These are phyloP conservation scores for Favolaschia claudopus DNA, from an alignment of 768 basidiomycete genomes.

Conservation along the genomic window DNA sequence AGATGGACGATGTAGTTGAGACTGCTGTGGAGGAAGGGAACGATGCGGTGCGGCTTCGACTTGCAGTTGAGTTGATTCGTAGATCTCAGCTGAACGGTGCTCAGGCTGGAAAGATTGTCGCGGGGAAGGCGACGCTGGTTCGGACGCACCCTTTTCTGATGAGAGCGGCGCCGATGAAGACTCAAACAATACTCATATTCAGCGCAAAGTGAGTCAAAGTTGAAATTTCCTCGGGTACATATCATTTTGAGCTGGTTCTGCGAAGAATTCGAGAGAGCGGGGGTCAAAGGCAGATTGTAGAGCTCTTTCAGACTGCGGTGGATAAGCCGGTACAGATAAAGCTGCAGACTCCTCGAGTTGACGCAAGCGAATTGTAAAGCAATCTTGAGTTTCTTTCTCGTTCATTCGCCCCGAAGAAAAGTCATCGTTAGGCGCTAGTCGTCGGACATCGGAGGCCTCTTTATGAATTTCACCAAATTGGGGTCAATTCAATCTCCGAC, in stretches of 20 bases:
- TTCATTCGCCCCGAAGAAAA: no score
- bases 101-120: constrained; percentile 22
- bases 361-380: no score
- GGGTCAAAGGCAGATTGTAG: constrained; percentile 16
- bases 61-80: neutral
- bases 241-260: neutral
- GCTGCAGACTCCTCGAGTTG: neutral
- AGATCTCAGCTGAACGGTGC: neutral
- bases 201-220: constrained; percentile 15
- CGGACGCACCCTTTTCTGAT: constrained; percentile 19
- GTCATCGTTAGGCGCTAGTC: no score
- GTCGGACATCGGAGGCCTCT: no score
- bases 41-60: neutral
- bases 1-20: constrained; percentile 19
- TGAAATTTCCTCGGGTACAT: no score
- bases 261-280: constrained; percentile 15
- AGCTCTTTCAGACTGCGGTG: constrained; percentile 24
- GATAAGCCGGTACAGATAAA: constrained; percentile 12
- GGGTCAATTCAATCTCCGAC: no score
- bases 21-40: constrained; percentile 14
- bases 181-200: constrained; percentile 17
- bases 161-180: constrained; percentile 20
- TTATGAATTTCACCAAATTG: no score
- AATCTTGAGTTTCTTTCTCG: no score
- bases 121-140: constrained; percentile 17